Percentiles rank a stretch among this genome's conserved stretches.
These are phyloP conservation scores for Tulasnella sp. DNA, from an alignment of 768 basidiomycete genomes.

Conservation along the genomic window DNA sequence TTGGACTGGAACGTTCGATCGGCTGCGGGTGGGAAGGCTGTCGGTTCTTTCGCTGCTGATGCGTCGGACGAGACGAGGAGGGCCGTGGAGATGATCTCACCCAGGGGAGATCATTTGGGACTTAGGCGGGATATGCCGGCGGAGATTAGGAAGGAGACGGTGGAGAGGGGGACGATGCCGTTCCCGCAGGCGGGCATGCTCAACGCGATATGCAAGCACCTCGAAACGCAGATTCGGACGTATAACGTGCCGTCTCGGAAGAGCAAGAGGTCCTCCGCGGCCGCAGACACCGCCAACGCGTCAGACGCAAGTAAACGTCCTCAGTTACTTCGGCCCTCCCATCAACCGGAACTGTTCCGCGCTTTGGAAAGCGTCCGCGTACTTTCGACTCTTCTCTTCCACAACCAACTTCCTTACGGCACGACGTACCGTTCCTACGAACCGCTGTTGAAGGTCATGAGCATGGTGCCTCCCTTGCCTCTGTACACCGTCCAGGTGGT, in stretches of 20 bases:
- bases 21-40: neutral
- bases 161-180: neutral
- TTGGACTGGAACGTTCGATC: slow-evolving; percentile 4
- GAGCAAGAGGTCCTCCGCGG: neutral
- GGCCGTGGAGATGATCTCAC: slow-evolving; percentile 10
- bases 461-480: neutral
- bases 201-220: neutral
- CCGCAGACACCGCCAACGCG: neutral
- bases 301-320: neutral
- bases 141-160: neutral
- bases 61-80: neutral
- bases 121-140: neutral
- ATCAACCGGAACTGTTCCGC: slow-evolving; percentile 6
- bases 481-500: slow-evolving; percentile 8
- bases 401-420: slow-evolving; percentile 21
- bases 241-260: neutral
- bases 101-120: neutral
- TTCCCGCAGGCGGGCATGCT: slow-evolving; percentile 11
- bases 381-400: slow-evolving; percentile 20
- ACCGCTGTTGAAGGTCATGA: neutral
- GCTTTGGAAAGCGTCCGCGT: slow-evolving; percentile 21
- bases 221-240: neutral
- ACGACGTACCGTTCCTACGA: neutral
- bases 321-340: neutral
- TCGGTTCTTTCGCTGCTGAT: neutral